Evolutionary conservation across 2,329 filamentous ascomycete genomes (phyloP).

Genomic region (Stachybotrys chartarum): DNA sequence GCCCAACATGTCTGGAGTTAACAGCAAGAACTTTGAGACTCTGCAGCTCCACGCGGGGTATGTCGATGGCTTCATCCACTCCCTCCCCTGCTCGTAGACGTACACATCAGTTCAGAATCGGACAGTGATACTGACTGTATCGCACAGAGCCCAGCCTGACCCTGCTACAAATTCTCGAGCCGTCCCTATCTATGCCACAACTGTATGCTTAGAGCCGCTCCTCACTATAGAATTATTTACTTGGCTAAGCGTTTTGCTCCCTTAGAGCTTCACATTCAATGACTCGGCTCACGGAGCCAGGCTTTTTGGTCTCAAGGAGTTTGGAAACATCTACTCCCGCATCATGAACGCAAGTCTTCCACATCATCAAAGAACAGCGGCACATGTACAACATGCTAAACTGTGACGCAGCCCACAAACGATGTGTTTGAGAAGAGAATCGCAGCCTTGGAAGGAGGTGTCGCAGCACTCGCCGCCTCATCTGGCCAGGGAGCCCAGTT

Average conservation of each 20-base stretch:
- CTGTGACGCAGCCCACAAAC: conserved; percentile 62
- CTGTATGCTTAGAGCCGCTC: conserved; percentile 30
- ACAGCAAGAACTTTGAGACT: conserved; percentile 67
- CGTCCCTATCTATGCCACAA: conserved; percentile 92
- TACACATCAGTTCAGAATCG: not conserved
- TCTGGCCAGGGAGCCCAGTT: conserved; percentile 92
- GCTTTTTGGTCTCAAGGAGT: conserved; percentile 93
- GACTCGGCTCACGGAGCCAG: conserved; percentile 92
- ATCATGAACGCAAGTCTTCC: conserved; percentile 72
- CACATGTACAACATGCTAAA: not conserved
- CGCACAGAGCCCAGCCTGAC: conserved; percentile 67
- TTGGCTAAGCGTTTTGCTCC: not conserved
- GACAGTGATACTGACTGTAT: not conserved
- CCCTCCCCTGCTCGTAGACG: not conserved
- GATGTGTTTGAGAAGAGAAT: conserved; percentile 96
- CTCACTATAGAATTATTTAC: not conserved
- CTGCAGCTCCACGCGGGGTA: conserved; percentile 82
- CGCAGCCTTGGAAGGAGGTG: conserved; percentile 89
- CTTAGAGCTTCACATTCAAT: conserved; percentile 83
- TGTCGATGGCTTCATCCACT: conserved; percentile 15
- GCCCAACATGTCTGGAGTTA: conserved; percentile 31
- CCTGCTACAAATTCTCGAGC: conserved; percentile 77
- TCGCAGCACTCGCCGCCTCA: conserved; percentile 74
- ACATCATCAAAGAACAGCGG: not conserved
- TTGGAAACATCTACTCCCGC: conserved; percentile 95